phyloP scores from a whole-genome alignment of 805 yeast species.

The Candida sphagnicola region DNA sequence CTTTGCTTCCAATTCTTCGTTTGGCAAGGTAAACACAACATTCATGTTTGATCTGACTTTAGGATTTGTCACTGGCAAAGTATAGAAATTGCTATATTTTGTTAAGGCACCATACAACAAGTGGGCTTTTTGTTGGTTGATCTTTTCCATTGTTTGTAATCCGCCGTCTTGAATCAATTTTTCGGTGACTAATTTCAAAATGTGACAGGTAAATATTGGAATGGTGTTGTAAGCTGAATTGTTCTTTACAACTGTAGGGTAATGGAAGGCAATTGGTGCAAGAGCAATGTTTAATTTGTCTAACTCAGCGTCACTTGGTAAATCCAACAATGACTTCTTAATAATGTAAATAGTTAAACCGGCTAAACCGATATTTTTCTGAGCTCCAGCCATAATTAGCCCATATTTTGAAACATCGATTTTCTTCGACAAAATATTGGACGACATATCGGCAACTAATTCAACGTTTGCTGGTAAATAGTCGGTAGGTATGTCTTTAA shows the following conservation, averaged over 20 bases:
- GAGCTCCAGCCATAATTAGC: constrained; percentile 95
- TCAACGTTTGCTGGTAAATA: constrained; percentile 64
- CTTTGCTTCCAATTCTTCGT: constrained; percentile 58
- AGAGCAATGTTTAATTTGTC: constrained; percentile 62
- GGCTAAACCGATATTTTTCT: constrained; percentile 95
- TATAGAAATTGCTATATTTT: constrained; percentile 58
- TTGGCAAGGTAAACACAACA: constrained; percentile 77
- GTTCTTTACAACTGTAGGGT: constrained; percentile 79
- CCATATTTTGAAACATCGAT: constrained; percentile 85
- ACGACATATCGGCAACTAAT: constrained; percentile 91
- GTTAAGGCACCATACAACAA: constrained; percentile 65
- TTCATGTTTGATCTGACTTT: constrained; percentile 82
- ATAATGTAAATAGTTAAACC: constrained; percentile 91
- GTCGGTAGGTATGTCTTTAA: constrained; percentile 45
- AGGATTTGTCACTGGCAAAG: constrained; percentile 57
- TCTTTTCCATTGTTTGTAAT: constrained; percentile 51
- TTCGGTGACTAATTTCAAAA: constrained; percentile 73
- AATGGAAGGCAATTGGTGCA: constrained; percentile 85
- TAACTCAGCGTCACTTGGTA: constrained; percentile 61
- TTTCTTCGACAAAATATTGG: constrained; percentile 79
- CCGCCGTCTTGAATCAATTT: constrained; percentile 70
- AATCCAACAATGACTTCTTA: constrained; percentile 71
- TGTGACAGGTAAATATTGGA: constrained; percentile 88
- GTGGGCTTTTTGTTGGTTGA: constrained; percentile 59
- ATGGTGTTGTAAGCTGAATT: constrained; percentile 95